Conservation (phyloP, 139 green algal species). For the Coelastrella sp. region DNA sequence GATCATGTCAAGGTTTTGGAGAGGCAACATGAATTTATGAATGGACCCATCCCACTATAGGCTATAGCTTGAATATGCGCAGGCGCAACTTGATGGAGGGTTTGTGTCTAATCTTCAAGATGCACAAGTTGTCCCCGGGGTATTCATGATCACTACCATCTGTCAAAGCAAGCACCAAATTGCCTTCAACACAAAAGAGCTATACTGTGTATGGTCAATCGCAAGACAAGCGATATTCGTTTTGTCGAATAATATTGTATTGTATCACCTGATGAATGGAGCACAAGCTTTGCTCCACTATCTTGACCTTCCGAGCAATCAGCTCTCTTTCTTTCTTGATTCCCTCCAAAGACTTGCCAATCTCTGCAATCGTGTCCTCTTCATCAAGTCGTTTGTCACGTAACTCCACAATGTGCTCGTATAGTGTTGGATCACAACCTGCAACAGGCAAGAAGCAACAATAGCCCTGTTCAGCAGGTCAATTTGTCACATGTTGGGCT, state of each 20-base stretch:
- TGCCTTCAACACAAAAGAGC: no score
- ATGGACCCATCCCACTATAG: no score
- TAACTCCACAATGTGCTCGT: constrained; percentile 83
- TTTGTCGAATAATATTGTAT: no score
- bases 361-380: constrained; percentile 77
- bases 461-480: no score
- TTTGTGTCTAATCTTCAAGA: no score
- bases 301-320: constrained; percentile 78
- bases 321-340: constrained; percentile 80
- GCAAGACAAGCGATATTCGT: background rate
- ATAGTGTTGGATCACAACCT: constrained; percentile 69
- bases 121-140: no score
- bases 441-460: background rate
- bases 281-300: constrained; percentile 73
- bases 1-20: no score
- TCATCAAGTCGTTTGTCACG: constrained; percentile 82
- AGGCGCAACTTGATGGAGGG: no score
- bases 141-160: background rate
- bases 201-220: no score
- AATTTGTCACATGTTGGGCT: no score
- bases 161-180: background rate
- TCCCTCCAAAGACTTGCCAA: constrained; percentile 73
- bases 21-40: no score
- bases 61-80: no score
- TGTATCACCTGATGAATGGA: constrained; percentile 60